Percentiles rank a stretch among this genome's conserved stretches.
Evolutionary conservation across 2,329 filamentous ascomycete species (phyloP).

Genomic region (Dothideomycetidae sp.): DNA sequence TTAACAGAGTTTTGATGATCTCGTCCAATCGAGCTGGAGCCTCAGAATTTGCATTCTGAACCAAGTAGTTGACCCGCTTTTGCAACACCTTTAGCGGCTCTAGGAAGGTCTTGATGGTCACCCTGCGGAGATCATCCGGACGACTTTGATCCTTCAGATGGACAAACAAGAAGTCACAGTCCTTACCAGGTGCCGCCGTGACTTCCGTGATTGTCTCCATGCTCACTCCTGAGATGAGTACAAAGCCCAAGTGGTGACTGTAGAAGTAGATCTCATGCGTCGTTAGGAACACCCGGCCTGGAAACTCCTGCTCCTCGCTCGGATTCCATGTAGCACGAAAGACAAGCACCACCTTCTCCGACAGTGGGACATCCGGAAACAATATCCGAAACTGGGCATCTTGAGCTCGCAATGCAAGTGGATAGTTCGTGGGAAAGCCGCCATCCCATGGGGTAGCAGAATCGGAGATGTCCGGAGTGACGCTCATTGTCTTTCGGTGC

Average conservation of each 20-base stretch:
- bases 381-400: constrained; percentile 86
- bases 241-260: constrained; percentile 81
- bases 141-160: constrained; percentile 47
- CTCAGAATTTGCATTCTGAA: constrained; percentile 63
- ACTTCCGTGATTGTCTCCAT: constrained; percentile 73
- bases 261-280: constrained; percentile 87
- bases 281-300: constrained; percentile 77
- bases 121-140: constrained; percentile 50
- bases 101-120: constrained; percentile 86
- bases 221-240: constrained; percentile 65
- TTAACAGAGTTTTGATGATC: constrained; percentile 57
- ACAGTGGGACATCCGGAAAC: constrained; percentile 63
- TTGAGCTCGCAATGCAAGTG: constrained; percentile 56
- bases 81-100: constrained; percentile 75
- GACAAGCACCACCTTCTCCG: constrained; percentile 77
- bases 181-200: constrained; percentile 66
- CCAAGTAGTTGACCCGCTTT: constrained; percentile 67
- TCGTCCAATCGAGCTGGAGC: constrained; percentile 54
- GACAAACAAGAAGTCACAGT: constrained; percentile 85
- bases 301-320: constrained; percentile 62
- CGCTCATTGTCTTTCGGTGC: constrained; percentile 43
- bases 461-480: constrained; percentile 10
- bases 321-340: constrained; percentile 85
- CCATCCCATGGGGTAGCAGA: constrained; percentile 25
- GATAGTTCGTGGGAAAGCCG: constrained; percentile 62